Conservation (phyloP, 805 yeast genomes). For the Sugiyamaella lignohabitans region DNA sequence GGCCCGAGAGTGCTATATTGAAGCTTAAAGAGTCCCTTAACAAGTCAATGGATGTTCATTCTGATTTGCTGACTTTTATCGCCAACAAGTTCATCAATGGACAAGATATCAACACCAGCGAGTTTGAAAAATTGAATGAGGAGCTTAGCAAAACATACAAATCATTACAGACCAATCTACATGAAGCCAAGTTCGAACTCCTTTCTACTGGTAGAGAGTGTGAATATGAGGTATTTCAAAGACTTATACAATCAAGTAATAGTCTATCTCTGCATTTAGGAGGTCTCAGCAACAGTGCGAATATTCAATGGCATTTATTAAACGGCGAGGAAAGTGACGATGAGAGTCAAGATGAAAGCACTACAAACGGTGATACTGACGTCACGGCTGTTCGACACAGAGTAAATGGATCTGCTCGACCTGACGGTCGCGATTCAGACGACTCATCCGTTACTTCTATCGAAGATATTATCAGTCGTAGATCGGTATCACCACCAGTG, state of each 20-base stretch:
- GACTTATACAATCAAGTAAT: slow-evolving; percentile 47
- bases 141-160: slow-evolving; percentile 38
- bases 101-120: slow-evolving; percentile 35
- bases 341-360: not conserved
- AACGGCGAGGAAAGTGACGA: slow-evolving; percentile 22
- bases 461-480: slow-evolving; percentile 1
- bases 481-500: not conserved
- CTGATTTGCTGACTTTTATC: slow-evolving; percentile 41
- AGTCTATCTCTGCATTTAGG: slow-evolving; percentile 52
- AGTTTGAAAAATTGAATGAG: slow-evolving; percentile 30
- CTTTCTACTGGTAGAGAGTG: slow-evolving; percentile 46
- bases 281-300: slow-evolving; percentile 62
- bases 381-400: not conserved
- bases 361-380: not conserved
- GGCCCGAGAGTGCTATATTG: slow-evolving; percentile 55
- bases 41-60: slow-evolving; percentile 46
- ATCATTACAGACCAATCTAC: slow-evolving; percentile 37
- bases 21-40: slow-evolving; percentile 43
- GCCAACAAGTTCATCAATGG: slow-evolving; percentile 46
- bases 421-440: not conserved
- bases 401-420: not conserved
- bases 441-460: slow-evolving; percentile 5
- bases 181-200: slow-evolving; percentile 61
- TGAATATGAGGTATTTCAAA: slow-evolving; percentile 42
- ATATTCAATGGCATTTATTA: slow-evolving; percentile 55